These are phyloP conservation scores for Psophocarpus tetragonolobus DNA, from an alignment of 306 rosid species.

Conservation along the genomic window DNA sequence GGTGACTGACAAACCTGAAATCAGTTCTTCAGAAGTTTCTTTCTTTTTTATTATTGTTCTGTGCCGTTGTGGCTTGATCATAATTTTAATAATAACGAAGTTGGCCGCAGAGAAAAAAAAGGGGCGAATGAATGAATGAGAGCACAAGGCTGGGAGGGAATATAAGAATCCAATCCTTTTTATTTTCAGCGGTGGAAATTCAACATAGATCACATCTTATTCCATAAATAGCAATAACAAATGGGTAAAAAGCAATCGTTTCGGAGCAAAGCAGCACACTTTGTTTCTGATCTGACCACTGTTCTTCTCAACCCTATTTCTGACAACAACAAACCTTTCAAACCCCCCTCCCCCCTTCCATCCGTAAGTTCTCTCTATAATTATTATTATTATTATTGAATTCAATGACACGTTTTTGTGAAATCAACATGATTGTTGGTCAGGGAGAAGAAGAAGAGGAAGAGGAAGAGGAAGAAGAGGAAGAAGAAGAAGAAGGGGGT, in stretches of 20 bases:
- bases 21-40: constrained; percentile 6
- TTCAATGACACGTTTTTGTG: not conserved
- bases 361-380: constrained; percentile 51
- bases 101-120: not conserved
- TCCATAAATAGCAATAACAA: constrained; percentile 6
- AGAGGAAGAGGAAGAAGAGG: constrained; percentile 38
- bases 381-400: no score
- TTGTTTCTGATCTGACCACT: constrained; percentile 90
- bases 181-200: constrained; percentile 35
- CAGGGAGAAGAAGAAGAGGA: constrained; percentile 55
- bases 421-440: constrained; percentile 14
- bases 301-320: constrained; percentile 88
- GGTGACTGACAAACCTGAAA: constrained; percentile 30
- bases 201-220: not conserved
- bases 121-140: constrained; percentile 16
- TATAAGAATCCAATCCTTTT: not conserved
- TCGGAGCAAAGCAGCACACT: constrained; percentile 75
- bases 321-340: constrained; percentile 52
- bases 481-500: constrained; percentile 41
- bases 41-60: not conserved
- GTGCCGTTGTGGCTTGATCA: not conserved
- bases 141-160: not conserved
- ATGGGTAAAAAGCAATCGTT: constrained; percentile 76
- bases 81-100: not conserved
- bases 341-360: constrained; percentile 45